Percentiles rank a stretch among this genome's conserved stretches.
phyloP scores from a whole-genome alignment of 345 rosid genomes.

The Clarkia xantiana region DNA sequence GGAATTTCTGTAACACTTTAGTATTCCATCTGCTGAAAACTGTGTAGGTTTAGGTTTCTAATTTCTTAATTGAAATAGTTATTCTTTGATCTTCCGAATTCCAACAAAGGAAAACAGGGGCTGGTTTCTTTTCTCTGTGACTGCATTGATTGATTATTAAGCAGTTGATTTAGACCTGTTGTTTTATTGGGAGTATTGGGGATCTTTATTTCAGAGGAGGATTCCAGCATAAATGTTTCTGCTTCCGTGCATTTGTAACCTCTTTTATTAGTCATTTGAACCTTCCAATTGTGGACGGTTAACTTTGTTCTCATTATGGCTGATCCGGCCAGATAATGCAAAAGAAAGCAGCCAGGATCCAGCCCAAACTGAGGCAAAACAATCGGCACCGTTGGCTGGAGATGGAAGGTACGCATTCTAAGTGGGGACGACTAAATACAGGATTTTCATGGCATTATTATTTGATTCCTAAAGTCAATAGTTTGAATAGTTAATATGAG shows the following conservation, averaged over 20 bases:
- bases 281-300: neutral
- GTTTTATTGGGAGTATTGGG: no score
- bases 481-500: neutral
- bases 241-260: neutral
- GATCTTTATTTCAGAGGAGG: no score
- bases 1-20: no score
- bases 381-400: conserved; percentile 26
- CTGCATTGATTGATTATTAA: no score
- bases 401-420: conserved; percentile 45
- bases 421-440: neutral
- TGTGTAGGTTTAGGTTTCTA: no score
- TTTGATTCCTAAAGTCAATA: neutral
- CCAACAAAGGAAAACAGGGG: no score
- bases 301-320: neutral
- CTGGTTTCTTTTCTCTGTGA: no score
- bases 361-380: conserved; percentile 16
- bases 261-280: neutral
- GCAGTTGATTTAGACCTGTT: no score
- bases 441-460: neutral
- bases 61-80: no score
- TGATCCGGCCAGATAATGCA: conserved; percentile 31
- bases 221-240: no score
- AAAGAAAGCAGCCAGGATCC: conserved; percentile 34
- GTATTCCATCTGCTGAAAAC: no score
- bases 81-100: no score